Base-by-base conservation (phyloP, 352 stramenopile species). In the Aphanomyces euteiches region DNA sequence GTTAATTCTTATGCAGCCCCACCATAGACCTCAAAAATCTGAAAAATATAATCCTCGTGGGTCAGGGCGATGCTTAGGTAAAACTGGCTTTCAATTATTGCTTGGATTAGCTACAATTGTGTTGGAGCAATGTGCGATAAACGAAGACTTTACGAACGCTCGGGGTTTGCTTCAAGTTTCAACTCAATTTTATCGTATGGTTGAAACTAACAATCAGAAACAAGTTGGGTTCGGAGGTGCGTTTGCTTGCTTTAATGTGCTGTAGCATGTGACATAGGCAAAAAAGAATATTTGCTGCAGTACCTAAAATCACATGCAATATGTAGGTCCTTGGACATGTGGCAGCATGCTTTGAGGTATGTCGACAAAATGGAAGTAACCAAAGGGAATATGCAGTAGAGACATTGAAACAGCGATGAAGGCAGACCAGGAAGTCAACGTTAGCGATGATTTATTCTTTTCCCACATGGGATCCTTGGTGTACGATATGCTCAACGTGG, bases 401-500 rank as follows among this genome's bases (percentile, higher is more conserved):
- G 86, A 93, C 57, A 84, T 92, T 56, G 84, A 92, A 64, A 73
- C 74, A 3, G 81, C 77, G 0, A 72, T 85, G 34, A 74, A 84
- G 19, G 71, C 74, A 6, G 77, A 89, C 40, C 76, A 79, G 13
- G 72, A 56, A 7, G 56, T 50, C 28, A 60, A 41, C 1, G 73
- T 61, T 12, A 74, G 56, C 3, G 80, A 84, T 38, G 84, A 94
- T 47, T 59, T 89, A 7, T 92, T 94, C 66, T 94, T 94, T 73
- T 92, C 86, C 0, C 75, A 92, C 7, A 90, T 90, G 59, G 86
- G 86, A 0, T 90, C 81, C 59, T 74, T 94, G 12, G 81, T 92
- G 56, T 94, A 92, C 76, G 85, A 92, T 66, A 94, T 94, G 86
- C 81, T 94, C 12, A 92, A 80, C 8, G 83, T 94, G 38, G 83